These are phyloP conservation scores for Glycine soja DNA, from an alignment of 306 rosid genomes.

Conservation along the genomic window DNA sequence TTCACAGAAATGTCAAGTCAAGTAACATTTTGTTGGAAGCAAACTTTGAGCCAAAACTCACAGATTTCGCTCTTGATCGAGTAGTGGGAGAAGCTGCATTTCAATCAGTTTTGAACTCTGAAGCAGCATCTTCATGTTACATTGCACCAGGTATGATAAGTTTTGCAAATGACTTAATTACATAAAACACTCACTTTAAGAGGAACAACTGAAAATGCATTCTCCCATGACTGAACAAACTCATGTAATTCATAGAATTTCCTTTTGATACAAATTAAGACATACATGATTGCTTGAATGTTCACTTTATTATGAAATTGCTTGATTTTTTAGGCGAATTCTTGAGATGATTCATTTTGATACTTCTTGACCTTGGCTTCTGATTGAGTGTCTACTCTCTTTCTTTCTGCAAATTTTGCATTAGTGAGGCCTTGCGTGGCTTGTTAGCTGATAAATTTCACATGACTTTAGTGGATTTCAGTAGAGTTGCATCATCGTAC, in stretches of 20 bases:
- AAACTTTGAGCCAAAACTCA: slow-evolving; percentile 82
- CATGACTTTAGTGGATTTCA: neutral
- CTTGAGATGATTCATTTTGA: neutral
- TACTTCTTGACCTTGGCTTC: slow-evolving; percentile 1
- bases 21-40: slow-evolving; percentile 82
- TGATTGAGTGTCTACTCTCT: neutral
- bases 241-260: neutral
- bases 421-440: neutral
- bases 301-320: neutral
- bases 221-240: neutral
- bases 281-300: neutral
- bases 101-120: slow-evolving; percentile 77
- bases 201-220: neutral
- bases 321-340: neutral
- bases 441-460: slow-evolving; percentile 5
- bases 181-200: too few species aligned
- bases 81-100: slow-evolving; percentile 85
- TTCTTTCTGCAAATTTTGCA: neutral
- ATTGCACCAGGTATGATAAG: slow-evolving; percentile 81
- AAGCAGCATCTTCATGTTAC: slow-evolving; percentile 82
- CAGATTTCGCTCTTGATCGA: slow-evolving; percentile 85
- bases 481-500: slow-evolving; percentile 17
- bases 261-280: neutral
- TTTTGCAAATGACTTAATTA: too few species aligned
- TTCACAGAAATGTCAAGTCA: slow-evolving; percentile 87